Percentiles rank a stretch among this genome's conserved stretches.
Evolutionary conservation across 495 filamentous ascomycete species (phyloP).

Genomic region (Hypoxylon fuscum): DNA sequence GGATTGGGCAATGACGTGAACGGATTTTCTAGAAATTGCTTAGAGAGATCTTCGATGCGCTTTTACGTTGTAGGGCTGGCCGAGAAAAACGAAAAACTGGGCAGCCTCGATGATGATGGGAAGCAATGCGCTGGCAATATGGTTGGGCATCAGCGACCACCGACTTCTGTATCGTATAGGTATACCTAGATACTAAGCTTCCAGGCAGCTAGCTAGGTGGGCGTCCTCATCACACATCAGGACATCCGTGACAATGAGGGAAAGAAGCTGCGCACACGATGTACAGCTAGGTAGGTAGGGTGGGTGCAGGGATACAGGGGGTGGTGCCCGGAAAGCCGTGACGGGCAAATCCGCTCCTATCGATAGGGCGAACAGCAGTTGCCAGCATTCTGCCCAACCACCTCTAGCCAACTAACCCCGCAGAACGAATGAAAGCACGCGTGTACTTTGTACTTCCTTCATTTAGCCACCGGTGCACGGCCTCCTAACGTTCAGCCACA

Average conservation of each 20-base stretch:
- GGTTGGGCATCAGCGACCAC: constrained; percentile 47
- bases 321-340: constrained; percentile 13
- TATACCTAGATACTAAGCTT: not conserved
- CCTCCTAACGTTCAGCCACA: constrained; percentile 19
- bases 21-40: constrained; percentile 36
- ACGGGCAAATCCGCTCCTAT: constrained; percentile 43
- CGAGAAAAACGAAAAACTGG: constrained; percentile 28
- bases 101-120: constrained; percentile 31
- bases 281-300: too few species aligned
- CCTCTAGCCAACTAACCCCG: constrained; percentile 25
- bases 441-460: not conserved
- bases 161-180: constrained; percentile 3
- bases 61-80: constrained; percentile 41
- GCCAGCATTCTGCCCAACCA: too few species aligned
- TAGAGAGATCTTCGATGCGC: constrained; percentile 38
- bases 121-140: constrained; percentile 48
- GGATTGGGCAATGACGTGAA: constrained; percentile 42
- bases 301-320: not conserved
- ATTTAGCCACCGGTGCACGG: not conserved
- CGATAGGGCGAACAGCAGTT: constrained; percentile 61
- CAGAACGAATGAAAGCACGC: constrained; percentile 2
- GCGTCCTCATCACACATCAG: too few species aligned
- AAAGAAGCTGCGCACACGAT: not conserved
- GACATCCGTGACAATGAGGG: not conserved
- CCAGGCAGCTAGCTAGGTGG: not conserved